Evolutionary conservation across 176 grass and related monocot genomes (phyloP), one percentile per base, ranked within the genome.

Genomic region (Raddia guianensis): DNA sequence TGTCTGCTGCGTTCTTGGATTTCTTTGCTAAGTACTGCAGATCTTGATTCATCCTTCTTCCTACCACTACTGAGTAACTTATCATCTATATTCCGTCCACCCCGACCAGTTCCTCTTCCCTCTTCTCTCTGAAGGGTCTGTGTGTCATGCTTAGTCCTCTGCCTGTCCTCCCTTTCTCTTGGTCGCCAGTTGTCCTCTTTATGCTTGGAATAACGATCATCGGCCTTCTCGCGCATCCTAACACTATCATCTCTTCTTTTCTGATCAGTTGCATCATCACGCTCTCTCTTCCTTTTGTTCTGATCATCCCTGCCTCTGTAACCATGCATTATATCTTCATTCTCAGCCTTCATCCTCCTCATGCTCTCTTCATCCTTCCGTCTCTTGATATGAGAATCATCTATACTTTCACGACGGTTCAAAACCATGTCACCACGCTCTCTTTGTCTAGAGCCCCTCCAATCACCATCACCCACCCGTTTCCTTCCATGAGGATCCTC

Each of bases 161-260:
- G 90, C 59, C 88, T 90, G 54, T 93, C 90, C 55, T 99, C 93
- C 83, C 91, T 93, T 75, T 99, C 96, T 69, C 89, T 93, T 60
- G 84, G 81, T 49, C 86, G 89, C 88, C 68, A 88, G 70, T 49
- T 97, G 72, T 91, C 86, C 48, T 97, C 88, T 78, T 82, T 93
- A 33, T 86, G 83, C 53, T 87, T 97, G 6, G 73, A 54, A 80
- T 83, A 42, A 65, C 79, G 84, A 82, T 89, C 88, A 70, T 94
- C 88, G 63, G 37, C 63, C 78, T 95, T 94, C 68, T 91, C 90
- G 79, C 82, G 88, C 63, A 84, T 78, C 82, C 90, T 86, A 68
- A 65, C 79, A 67, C 67, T 82, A 19, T 87, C 86, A 37, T 94
- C 89, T 80, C 87, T 89, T 80, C 88, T 89, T 80, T 89, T 94